phyloP scores from a whole-genome alignment of 768 basidiomycete species.

The Naganishia kalamii region DNA sequence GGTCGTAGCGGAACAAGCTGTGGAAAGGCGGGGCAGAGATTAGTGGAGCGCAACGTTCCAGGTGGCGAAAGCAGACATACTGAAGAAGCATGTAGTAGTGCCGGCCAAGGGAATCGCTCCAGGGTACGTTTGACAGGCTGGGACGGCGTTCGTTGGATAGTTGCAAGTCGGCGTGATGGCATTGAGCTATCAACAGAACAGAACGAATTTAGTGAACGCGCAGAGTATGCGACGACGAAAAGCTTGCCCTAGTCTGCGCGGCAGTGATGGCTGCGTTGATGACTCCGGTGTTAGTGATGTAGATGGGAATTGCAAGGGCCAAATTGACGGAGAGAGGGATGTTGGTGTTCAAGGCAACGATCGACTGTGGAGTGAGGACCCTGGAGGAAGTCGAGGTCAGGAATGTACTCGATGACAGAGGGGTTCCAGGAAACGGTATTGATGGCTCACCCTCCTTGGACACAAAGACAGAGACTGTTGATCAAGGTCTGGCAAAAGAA shows the following conservation, averaged over 20 bases:
- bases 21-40: background rate
- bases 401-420: no score
- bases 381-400: no score
- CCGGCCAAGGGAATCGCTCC: background rate
- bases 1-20: background rate
- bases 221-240: background rate
- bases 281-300: background rate
- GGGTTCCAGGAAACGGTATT: no score
- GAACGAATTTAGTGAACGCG: background rate
- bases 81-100: constrained; percentile 5
- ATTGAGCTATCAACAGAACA: background rate
- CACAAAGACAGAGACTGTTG: no score
- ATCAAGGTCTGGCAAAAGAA: no score
- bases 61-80: background rate
- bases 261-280: background rate
- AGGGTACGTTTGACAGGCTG: background rate
- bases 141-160: background rate
- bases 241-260: background rate
- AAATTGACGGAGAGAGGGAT: background rate
- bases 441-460: no score
- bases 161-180: background rate
- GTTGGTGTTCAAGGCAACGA: background rate
- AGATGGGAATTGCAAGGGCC: background rate
- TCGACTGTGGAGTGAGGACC: no score
- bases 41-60: no score